A percentile compares a stretch with the other conserved stretches of the same genome.
Conservation (phyloP, 139 green algal genomes). For the Trebouxia sp. region DNA sequence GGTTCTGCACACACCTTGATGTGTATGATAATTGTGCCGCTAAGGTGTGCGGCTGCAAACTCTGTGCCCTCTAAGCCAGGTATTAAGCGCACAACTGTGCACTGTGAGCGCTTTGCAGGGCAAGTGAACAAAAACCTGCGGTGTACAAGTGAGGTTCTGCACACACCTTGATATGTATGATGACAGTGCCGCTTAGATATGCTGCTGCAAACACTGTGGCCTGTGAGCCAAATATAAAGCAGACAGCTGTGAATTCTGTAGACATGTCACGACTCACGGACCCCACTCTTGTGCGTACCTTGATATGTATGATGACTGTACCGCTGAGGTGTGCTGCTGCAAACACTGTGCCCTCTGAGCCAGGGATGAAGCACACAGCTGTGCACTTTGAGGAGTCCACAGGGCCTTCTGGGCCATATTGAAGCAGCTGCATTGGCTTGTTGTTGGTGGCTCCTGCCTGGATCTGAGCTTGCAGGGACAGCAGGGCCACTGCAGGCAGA, state of each 20-base stretch:
- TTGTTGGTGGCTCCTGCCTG: neutral
- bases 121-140: neutral
- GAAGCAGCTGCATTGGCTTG: constrained; percentile 30
- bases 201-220: constrained; percentile 56
- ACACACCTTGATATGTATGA: constrained; percentile 70
- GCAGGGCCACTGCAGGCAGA: neutral
- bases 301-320: constrained; percentile 70
- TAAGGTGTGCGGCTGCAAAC: constrained; percentile 63
- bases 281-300: constrained; percentile 39
- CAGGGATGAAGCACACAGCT: constrained; percentile 63
- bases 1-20: constrained; percentile 50
- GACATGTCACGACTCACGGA: neutral
- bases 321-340: constrained; percentile 61
- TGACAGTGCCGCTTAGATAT: constrained; percentile 62
- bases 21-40: constrained; percentile 70
- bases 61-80: constrained; percentile 38
- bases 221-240: constrained; percentile 59
- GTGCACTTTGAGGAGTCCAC: constrained; percentile 44
- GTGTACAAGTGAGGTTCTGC: neutral
- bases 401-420: constrained; percentile 49
- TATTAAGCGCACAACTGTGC: constrained; percentile 63
- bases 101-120: constrained; percentile 37
- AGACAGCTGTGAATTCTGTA: constrained; percentile 46
- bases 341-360: constrained; percentile 50
- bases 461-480: constrained; percentile 10